Conservation (phyloP, 225 moss, liverwort and hornwort species). For the Asterella californica region DNA sequence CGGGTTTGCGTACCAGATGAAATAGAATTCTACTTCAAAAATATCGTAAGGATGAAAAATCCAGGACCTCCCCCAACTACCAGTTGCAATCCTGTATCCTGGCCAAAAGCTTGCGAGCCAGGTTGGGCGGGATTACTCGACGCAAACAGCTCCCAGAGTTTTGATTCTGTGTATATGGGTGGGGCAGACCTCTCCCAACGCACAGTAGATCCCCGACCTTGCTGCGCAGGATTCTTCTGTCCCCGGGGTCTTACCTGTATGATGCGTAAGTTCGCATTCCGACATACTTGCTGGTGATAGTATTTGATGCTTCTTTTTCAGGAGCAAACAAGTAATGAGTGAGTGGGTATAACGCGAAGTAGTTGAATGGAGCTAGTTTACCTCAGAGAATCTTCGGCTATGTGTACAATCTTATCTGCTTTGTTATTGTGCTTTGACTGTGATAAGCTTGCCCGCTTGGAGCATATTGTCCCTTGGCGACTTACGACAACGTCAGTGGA, state of each 20-base stretch:
- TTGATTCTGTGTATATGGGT: neutral
- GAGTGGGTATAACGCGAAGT: neutral
- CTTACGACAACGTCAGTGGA: slow-evolving; percentile 25
- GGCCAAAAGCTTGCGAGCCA: slow-evolving; percentile 56
- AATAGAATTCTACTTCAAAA: slow-evolving; percentile 52
- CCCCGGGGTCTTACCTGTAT: slow-evolving; percentile 90
- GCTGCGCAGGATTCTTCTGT: slow-evolving; percentile 86
- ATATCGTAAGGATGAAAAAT: slow-evolving; percentile 29
- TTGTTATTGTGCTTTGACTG: neutral
- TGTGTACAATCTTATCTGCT: neutral
- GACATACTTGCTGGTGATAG: neutral
- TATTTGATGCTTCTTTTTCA: neutral
- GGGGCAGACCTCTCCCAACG: slow-evolving; percentile 30
- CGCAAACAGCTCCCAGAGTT: slow-evolving; percentile 15
- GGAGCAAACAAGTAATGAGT: neutral
- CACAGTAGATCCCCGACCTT: slow-evolving; percentile 18
- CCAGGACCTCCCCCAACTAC: slow-evolving; percentile 45
- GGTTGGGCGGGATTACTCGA: slow-evolving; percentile 48
- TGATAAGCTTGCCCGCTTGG: slow-evolving; percentile 79
- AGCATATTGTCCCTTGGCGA: slow-evolving; percentile 68
- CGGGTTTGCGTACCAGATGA: slow-evolving; percentile 57
- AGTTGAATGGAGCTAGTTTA: neutral
- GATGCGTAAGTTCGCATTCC: slow-evolving; percentile 65
- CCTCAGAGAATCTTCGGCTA: neutral
- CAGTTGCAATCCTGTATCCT: slow-evolving; percentile 59